Base-by-base conservation (phyloP, 1,284 basidiomycete genomes). In the Rhizopogon parksii region DNA sequence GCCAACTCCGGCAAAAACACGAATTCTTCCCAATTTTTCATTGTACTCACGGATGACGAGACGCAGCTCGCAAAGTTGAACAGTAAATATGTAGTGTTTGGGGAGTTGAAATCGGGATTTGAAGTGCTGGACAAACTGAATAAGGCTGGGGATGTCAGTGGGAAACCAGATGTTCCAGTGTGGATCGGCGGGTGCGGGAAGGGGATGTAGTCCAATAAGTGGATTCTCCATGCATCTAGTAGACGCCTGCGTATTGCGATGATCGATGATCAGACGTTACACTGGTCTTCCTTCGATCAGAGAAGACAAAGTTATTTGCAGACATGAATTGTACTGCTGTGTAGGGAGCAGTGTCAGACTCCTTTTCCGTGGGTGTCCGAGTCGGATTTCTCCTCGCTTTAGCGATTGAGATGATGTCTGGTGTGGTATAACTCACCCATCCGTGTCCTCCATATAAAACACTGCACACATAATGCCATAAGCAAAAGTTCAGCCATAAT, bases 21-120 rank as follows among this genome's bases (percentile, higher is more conserved):
- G 58, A 76, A 76, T 54, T 68, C 73, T 36, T 76, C 75, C 8
- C 74, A 78, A 58, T 79, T 76, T 62, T 79, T 78, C 50, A 56
- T 78, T 46, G 70, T 75, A 21, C 67, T 77, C 27, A 68, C 74
- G 1, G 64, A 68, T 40, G 71, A 76, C 36, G 64, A 71, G 30
- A 53, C 56, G 35, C 66, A 66, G 51, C 60, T 77, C 35, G 62
- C 68, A 39, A 78, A 73, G 61, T 56, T 78, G 53, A 67, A 63
- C 27, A 74, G 76, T 17, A 77, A 75, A 56, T 77, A 77, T 53
- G 74, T 75, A 36, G 67, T 69, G 2, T 79, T 76, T 52, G 75
- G 72, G 3, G 60, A 69, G 50, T 57, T 73, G 24, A 67, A 61
- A 45, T 61, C 62, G 7, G 70, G 66, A 8, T 59, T 63, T 53